Evolutionary conservation across 148 eudicot species (phyloP), one percentile per base, ranked within the genome.

Genomic region (Pouteria glomerata): DNA sequence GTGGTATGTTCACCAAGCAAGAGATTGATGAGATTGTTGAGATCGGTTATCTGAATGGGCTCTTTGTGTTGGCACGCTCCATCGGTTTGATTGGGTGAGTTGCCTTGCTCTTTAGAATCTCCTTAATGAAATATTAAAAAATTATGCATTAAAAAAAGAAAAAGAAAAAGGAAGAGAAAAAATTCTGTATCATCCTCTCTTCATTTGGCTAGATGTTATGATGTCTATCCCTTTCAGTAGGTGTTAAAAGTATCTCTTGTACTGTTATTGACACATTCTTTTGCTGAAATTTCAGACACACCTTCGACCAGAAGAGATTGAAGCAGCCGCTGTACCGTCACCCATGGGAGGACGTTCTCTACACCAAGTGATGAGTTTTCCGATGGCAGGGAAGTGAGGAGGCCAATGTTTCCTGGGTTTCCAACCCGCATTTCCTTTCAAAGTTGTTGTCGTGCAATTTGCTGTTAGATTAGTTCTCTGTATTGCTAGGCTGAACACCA

Each of bases 271-370:
- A 21, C 23, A 13, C 27, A 6, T 11, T 3, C 63, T 26, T 70
- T 27, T 27, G 62, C 23, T 69, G 29, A 73, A 77, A 59, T 78
- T 42, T 70, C 87, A 94, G 98, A 91, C 98, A 94, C 79, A 94
- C 98, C 3, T 94, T 94, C 35, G 98, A 94, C 82, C 98, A 94
- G 82, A 91, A 94, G 96, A 91, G 98, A 74, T 61, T 94, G 88
- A 94, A 94, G 86, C 97, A 94, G 86, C 96, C 98, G 33, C 86
- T 91, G 12, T 94, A 94, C 85, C 97, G 97, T 68, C 98, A 94
- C 84, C 98, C 98, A 72, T 91, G 97, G 97, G 98, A 94, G 72
- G 98, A 94, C 75, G 98, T 94, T 57, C 97, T 94, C 52, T 94
- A 91, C 88, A 89, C 98, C 74, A 94, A 94, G 87, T 94, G 86